Conservation (phyloP, 305 asterid species). For the Fraxinus velutina region DNA sequence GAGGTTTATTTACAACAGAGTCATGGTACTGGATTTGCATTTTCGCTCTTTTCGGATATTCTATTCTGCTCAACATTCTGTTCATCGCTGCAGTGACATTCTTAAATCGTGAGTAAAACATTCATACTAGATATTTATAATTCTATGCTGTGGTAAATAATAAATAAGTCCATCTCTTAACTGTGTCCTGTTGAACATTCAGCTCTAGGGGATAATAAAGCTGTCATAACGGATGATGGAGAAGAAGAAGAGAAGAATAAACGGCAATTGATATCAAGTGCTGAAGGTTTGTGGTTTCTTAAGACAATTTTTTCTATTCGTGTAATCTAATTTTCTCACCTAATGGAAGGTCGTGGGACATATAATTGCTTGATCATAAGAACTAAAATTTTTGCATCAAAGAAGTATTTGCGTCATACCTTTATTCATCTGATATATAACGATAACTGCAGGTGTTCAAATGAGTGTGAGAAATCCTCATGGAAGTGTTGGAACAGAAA, state of each 20-base stretch:
- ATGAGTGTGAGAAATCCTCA: conserved; percentile 33
- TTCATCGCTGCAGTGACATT: conserved; percentile 61
- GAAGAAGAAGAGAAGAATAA: conserved; percentile 29
- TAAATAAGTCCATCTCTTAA: background rate
- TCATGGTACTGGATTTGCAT: conserved; percentile 65
- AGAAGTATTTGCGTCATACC: background rate
- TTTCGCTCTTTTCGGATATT: conserved; percentile 55
- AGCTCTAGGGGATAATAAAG: conserved; percentile 63
- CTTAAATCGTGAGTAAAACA: conserved; percentile 54
- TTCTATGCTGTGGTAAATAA: background rate
- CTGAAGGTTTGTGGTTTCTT: conserved; percentile 36
- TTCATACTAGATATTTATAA: background rate
- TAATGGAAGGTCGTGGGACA: background rate
- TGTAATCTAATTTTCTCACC: background rate
- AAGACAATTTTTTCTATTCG: background rate
- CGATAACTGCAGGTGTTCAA: conserved; percentile 37
- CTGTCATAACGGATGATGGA: conserved; percentile 37
- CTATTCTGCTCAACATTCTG: conserved; percentile 62
- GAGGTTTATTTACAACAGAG: conserved; percentile 58
- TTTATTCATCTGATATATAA: background rate
- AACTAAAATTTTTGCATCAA: background rate
- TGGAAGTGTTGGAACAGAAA: conserved; percentile 17
- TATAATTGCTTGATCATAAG: background rate
- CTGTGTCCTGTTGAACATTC: conserved; percentile 20
- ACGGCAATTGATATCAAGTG: conserved; percentile 19